phyloP scores from a whole-genome alignment of 768 basidiomycete genomes.

The Leccinum obscurum region DNA sequence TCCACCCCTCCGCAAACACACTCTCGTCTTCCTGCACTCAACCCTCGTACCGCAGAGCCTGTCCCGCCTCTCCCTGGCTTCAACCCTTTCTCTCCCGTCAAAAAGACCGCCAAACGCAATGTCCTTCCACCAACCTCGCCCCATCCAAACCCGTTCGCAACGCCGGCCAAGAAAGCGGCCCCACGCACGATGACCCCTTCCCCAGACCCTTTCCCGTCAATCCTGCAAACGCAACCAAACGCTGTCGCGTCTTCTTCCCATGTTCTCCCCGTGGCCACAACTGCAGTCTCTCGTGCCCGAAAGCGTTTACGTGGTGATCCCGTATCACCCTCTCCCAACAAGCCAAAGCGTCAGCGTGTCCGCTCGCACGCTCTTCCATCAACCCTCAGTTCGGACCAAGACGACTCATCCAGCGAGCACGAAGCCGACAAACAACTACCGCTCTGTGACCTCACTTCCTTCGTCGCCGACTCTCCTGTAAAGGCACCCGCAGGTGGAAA shows the following conservation, averaged over 20 bases:
- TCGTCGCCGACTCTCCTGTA: slow-evolving; percentile 71
- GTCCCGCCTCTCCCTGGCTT: slow-evolving; percentile 55
- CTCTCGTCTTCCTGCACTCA: slow-evolving; percentile 39
- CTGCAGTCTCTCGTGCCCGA: slow-evolving; percentile 65
- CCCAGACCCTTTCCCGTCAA: slow-evolving; percentile 43
- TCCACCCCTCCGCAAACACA: slow-evolving; percentile 36
- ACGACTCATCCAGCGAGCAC: slow-evolving; percentile 36
- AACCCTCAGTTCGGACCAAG: slow-evolving; percentile 34
- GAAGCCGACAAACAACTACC: slow-evolving; percentile 36
- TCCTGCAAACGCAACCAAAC: slow-evolving; percentile 20
- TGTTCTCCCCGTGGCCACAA: slow-evolving; percentile 28
- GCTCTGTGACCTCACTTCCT: slow-evolving; percentile 39
- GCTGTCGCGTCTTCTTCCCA: slow-evolving; percentile 17
- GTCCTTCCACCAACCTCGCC: slow-evolving; percentile 11
- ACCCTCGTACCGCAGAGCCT: slow-evolving; percentile 51
- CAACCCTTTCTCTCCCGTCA: slow-evolving; percentile 81
- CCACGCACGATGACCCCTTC: slow-evolving; percentile 30
- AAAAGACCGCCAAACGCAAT: slow-evolving; percentile 38
- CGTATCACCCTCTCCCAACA: slow-evolving; percentile 80
- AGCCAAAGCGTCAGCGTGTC: slow-evolving; percentile 69
- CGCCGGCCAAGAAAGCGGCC: slow-evolving; percentile 38
- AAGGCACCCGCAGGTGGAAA: slow-evolving; percentile 58
- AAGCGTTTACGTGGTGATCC: slow-evolving; percentile 82
- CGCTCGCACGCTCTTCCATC: slow-evolving; percentile 41
- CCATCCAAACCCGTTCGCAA: slow-evolving; percentile 45